These are phyloP conservation scores for Phytopythium vexans DNA, from an alignment of 352 stramenopile species.

Conservation along the genomic window DNA sequence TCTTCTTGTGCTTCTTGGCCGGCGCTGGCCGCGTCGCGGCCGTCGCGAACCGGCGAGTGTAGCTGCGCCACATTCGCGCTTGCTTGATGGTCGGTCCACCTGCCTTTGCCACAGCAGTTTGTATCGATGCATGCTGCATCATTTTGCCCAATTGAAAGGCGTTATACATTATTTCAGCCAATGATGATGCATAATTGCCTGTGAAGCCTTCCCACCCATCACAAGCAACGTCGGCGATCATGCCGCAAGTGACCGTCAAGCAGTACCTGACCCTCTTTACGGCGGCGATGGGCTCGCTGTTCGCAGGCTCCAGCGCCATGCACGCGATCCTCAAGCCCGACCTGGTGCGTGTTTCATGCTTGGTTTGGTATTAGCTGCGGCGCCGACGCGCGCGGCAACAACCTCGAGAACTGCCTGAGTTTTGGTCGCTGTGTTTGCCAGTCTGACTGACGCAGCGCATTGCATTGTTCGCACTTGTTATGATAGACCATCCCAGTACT, in stretches of 20 bases:
- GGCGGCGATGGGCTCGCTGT: conserved; percentile 74
- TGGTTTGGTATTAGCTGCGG: too few species aligned
- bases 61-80: conserved; percentile 20
- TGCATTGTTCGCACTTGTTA: background rate
- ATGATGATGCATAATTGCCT: background rate
- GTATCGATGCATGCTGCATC: too few species aligned
- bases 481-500: conserved; percentile 48
- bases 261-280: conserved; percentile 76
- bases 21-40: conserved; percentile 7
- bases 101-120: too few species aligned
- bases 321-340: conserved; percentile 81
- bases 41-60: conserved; percentile 18
- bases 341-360: conserved; percentile 34
- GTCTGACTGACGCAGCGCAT: too few species aligned
- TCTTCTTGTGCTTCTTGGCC: conserved; percentile 51
- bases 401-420: too few species aligned
- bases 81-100: background rate
- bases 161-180: background rate
- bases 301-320: conserved; percentile 82
- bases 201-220: too few species aligned
- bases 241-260: conserved; percentile 63
- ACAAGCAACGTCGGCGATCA: conserved; percentile 4
- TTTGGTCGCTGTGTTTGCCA: too few species aligned
- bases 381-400: too few species aligned
- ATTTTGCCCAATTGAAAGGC: conserved; percentile 4